Conservation (phyloP, 2,329 filamentous ascomycete genomes). For the Neophaeococcomyces mojaviensis region DNA sequence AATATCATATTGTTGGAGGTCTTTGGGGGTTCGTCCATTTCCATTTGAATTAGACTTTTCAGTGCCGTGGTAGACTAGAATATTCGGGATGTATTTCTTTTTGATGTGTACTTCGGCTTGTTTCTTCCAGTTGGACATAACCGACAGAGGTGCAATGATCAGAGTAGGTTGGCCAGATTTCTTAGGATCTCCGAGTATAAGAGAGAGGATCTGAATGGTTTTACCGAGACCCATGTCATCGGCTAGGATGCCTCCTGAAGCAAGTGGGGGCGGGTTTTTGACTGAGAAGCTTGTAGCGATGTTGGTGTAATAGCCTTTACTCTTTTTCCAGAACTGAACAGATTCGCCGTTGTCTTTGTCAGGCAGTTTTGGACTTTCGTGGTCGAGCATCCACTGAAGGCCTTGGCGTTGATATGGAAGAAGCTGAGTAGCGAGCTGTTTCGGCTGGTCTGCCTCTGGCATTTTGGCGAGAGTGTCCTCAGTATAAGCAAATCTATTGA, state of each 20-base stretch:
- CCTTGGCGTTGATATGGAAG: slow-evolving; percentile 75
- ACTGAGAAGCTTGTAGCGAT: slow-evolving; percentile 65
- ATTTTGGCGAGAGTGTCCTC: slow-evolving; percentile 64
- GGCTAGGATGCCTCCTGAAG: slow-evolving; percentile 75
- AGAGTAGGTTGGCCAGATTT: slow-evolving; percentile 47
- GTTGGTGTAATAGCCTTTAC: slow-evolving; percentile 49
- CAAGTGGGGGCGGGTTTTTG: slow-evolving; percentile 51
- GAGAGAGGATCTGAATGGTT: slow-evolving; percentile 74
- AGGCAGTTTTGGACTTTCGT: slow-evolving; percentile 64
- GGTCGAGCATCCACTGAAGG: slow-evolving; percentile 70
- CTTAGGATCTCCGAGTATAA: slow-evolving; percentile 55
- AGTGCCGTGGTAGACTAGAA: slow-evolving; percentile 68
- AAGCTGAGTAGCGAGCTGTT: slow-evolving; percentile 56
- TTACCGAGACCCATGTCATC: slow-evolving; percentile 84
- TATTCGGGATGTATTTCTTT: slow-evolving; percentile 52
- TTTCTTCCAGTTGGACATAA: slow-evolving; percentile 85
- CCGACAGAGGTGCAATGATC: slow-evolving; percentile 72
- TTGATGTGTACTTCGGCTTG: slow-evolving; percentile 69
- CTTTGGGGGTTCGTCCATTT: slow-evolving; percentile 43
- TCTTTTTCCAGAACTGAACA: slow-evolving; percentile 71
- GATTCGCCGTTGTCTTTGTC: slow-evolving; percentile 49
- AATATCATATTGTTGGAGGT: slow-evolving; percentile 63
- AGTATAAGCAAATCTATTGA: slow-evolving; percentile 62
- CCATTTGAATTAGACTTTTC: slow-evolving; percentile 38
- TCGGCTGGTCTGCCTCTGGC: slow-evolving; percentile 64